Conservation (phyloP, 495 filamentous ascomycete genomes). For the Hypoxylon cercidicola region DNA sequence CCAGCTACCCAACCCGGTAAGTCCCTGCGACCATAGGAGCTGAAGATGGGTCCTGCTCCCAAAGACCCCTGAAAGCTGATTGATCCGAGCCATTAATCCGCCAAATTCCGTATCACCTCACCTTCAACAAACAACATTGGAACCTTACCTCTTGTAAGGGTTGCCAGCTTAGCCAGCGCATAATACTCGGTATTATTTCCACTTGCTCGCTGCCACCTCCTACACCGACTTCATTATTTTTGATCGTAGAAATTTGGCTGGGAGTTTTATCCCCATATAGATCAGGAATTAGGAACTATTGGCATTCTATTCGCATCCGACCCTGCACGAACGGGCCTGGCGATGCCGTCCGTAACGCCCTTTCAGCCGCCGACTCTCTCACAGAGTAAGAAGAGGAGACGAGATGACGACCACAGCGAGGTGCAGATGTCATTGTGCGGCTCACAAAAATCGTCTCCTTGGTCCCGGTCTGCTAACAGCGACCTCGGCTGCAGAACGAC, state of each 20-base stretch:
- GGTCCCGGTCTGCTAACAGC: slow-evolving; percentile 23
- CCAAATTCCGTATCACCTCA: slow-evolving; percentile 33
- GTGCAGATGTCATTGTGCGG: slow-evolving; percentile 49
- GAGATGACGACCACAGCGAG: slow-evolving; percentile 46
- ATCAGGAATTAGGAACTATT: too few species aligned
- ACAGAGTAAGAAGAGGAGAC: slow-evolving; percentile 54
- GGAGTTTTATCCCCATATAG: too few species aligned
- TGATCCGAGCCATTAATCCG: slow-evolving; percentile 29
- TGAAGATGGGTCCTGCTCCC: too few species aligned
- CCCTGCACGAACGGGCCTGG: background rate
- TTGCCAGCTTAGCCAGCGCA: background rate
- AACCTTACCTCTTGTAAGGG: too few species aligned
- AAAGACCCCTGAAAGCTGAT: slow-evolving; percentile 25
- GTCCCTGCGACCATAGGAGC: background rate
- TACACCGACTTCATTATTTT: background rate
- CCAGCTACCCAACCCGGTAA: too few species aligned
- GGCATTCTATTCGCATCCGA: too few species aligned
- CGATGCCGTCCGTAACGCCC: slow-evolving; percentile 43
- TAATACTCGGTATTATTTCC: background rate
- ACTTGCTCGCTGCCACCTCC: slow-evolving; percentile 12
- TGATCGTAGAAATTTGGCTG: too few species aligned
- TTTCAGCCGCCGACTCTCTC: slow-evolving; percentile 33
- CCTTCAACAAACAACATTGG: slow-evolving; percentile 25
- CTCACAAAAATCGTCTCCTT: slow-evolving; percentile 15
- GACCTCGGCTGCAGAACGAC: slow-evolving; percentile 28